A percentile compares a stretch with the other conserved stretches of the same genome.
These are phyloP conservation scores for Carex pumila DNA, from an alignment of 176 grass and related monocot genomes.

Conservation along the genomic window DNA sequence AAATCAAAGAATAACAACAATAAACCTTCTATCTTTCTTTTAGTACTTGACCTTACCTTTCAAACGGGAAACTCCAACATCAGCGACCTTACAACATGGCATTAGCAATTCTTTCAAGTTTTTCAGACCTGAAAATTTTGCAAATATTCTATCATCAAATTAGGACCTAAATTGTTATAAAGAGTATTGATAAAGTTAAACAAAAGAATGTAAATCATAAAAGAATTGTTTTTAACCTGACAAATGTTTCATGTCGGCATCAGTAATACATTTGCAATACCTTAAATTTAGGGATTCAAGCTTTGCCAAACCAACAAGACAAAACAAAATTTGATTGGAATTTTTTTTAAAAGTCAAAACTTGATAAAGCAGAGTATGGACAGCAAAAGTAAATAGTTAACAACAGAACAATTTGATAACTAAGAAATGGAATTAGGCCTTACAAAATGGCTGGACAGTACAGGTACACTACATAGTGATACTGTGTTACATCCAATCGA, in stretches of 20 bases:
- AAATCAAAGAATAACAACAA: background rate
- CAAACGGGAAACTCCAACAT: conserved; percentile 68
- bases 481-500: too few species aligned
- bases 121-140: conserved; percentile 48
- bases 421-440: background rate
- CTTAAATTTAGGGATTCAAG: conserved; percentile 82
- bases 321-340: conserved; percentile 14
- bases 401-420: conserved; percentile 11
- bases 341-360: background rate
- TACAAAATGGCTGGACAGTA: too few species aligned
- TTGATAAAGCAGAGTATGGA: too few species aligned
- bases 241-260: conserved; percentile 79
- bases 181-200: conserved; percentile 10
- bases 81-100: conserved; percentile 76
- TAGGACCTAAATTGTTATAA: conserved; percentile 7
- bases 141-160: conserved; percentile 5
- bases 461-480: too few species aligned
- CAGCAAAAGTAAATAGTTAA: background rate
- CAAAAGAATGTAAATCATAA: conserved; percentile 16
- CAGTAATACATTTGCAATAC: conserved; percentile 87
- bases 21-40: background rate
- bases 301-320: conserved; percentile 59
- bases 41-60: conserved; percentile 45
- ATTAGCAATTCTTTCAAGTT: conserved; percentile 74
- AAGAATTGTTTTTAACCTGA: conserved; percentile 48